phyloP scores from a whole-genome alignment of 257 asterid species.

The Asclepias syriaca region DNA sequence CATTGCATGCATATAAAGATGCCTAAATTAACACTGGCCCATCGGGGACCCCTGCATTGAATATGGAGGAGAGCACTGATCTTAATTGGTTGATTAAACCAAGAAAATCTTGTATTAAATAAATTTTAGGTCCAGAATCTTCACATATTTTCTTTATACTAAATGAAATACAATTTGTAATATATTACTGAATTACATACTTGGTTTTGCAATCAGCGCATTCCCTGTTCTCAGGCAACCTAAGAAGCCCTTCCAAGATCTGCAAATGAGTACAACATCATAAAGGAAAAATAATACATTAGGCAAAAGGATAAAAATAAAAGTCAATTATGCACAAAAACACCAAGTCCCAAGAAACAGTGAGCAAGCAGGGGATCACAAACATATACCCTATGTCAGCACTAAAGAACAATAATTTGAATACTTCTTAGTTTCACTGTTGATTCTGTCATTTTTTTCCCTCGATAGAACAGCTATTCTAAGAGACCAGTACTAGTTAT shows the following conservation, averaged over 20 bases:
- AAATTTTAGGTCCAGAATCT: neutral
- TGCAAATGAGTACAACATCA: slow-evolving; percentile 33
- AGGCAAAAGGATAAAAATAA: neutral
- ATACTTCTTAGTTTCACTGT: neutral
- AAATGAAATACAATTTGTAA: neutral
- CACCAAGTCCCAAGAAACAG: neutral
- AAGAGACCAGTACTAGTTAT: neutral
- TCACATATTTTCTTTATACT: neutral
- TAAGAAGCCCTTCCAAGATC: slow-evolving; percentile 95
- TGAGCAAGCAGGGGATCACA: neutral
- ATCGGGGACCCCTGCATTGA: slow-evolving; percentile 87
- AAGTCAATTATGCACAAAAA: neutral
- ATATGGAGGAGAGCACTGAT: neutral
- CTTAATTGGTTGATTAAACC: neutral
- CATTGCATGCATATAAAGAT: slow-evolving; percentile 98
- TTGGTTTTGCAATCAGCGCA: slow-evolving; percentile 99
- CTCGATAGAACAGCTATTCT: neutral
- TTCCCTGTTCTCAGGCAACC: slow-evolving; percentile 96
- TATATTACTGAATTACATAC: slow-evolving; percentile 35
- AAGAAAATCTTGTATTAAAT: neutral
- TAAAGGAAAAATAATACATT: neutral
- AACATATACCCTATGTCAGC: neutral
- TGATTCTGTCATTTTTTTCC: neutral
- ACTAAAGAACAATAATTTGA: neutral
- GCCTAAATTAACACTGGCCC: slow-evolving; percentile 99